A percentile compares a stretch with the other conserved stretches of the same genome.
Conservation (phyloP, 2,329 filamentous ascomycete species). For the Sporothrix curviconia region DNA sequence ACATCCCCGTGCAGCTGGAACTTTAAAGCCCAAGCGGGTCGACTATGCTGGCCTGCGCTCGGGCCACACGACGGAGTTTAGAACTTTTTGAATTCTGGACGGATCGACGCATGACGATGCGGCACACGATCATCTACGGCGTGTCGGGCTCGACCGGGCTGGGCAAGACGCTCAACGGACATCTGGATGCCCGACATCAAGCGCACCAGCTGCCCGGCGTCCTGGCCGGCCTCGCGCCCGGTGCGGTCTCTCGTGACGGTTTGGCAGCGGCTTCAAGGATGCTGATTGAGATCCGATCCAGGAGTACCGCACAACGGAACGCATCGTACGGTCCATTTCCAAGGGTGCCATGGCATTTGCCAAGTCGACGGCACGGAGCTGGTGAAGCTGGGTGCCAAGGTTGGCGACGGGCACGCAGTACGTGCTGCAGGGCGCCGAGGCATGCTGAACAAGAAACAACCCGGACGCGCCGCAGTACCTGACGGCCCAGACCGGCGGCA, state of each 20-base stretch:
- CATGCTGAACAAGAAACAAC: constrained; percentile 51
- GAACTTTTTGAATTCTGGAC: constrained; percentile 94
- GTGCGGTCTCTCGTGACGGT: constrained; percentile 90
- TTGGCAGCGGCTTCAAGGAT: constrained; percentile 75
- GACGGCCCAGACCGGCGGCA: not conserved
- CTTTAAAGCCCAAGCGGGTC: constrained; percentile 97
- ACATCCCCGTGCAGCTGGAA: constrained; percentile 77
- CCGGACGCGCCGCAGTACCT: constrained; percentile 32
- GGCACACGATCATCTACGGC: constrained; percentile 88
- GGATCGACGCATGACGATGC: constrained; percentile 77
- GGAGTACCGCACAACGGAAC: constrained; percentile 91
- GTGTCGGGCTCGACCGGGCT: constrained; percentile 85
- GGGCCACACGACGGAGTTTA: constrained; percentile 92
- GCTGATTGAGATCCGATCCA: constrained; percentile 86
- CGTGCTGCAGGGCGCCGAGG: constrained; percentile 82
- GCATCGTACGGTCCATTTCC: constrained; percentile 82
- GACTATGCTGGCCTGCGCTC: constrained; percentile 90
- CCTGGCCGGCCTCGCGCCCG: constrained; percentile 78
- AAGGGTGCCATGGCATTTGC: constrained; percentile 88
- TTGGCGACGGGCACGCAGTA: constrained; percentile 93
- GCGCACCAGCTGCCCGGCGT: constrained; percentile 81
- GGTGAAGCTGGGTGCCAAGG: constrained; percentile 88
- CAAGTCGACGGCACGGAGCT: constrained; percentile 86
- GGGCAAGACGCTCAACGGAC: constrained; percentile 82
- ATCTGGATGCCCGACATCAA: constrained; percentile 96